phyloP scores from a whole-genome alignment of 495 filamentous ascomycete genomes.

The Entonaema liquescens region DNA sequence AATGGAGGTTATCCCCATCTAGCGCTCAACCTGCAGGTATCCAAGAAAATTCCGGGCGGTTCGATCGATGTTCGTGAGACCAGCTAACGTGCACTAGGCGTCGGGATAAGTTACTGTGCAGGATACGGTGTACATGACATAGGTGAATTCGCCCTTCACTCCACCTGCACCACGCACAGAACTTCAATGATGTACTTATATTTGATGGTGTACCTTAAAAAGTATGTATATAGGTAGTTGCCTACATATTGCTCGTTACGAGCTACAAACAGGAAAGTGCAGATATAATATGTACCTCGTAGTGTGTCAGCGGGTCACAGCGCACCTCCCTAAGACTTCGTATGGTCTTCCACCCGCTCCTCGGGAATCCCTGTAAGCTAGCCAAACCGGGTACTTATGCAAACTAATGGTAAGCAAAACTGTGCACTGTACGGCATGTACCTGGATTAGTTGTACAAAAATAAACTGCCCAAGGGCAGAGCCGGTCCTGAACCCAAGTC shows the following conservation, averaged over 20 bases:
- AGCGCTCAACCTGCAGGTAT: slow-evolving; percentile 33
- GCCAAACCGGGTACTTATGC: slow-evolving; percentile 20
- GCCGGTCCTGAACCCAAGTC: slow-evolving; percentile 23
- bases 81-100: slow-evolving; percentile 14
- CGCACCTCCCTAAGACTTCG: slow-evolving; percentile 37
- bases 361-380: slow-evolving; percentile 36
- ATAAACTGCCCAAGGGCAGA: slow-evolving; percentile 39
- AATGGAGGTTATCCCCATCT: slow-evolving; percentile 29
- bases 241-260: not conserved
- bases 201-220: too few species aligned
- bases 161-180: not conserved
- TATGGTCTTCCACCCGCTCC: slow-evolving; percentile 35
- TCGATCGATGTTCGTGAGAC: slow-evolving; percentile 39
- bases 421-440: slow-evolving; percentile 33
- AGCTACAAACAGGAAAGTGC: not conserved
- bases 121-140: slow-evolving; percentile 30
- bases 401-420: slow-evolving; percentile 13
- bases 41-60: slow-evolving; percentile 43
- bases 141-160: slow-evolving; percentile 19
- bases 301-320: slow-evolving; percentile 27
- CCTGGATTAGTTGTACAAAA: slow-evolving; percentile 29
- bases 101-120: not conserved
- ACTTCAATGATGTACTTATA: too few species aligned
- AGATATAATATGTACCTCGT: not conserved
- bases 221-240: not conserved